These are phyloP conservation scores for Dendrothele bispora DNA, from an alignment of 768 basidiomycete genomes.

Conservation along the genomic window DNA sequence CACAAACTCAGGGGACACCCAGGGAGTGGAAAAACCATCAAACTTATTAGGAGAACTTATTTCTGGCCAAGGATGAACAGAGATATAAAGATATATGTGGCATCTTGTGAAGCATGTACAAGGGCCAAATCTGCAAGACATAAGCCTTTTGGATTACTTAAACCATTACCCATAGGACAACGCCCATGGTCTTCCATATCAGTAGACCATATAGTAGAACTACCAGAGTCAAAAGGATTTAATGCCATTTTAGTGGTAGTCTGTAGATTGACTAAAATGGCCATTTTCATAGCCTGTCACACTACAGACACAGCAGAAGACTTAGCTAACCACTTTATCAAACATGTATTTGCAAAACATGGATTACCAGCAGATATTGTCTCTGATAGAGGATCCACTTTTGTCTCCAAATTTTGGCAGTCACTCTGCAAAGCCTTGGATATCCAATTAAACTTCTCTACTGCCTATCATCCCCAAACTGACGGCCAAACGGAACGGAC, in stretches of 20 bases:
- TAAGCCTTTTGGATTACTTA: constrained; percentile 22
- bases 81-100: constrained; percentile 15
- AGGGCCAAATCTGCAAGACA: constrained; percentile 18
- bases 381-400: too few species aligned
- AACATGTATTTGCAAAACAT: too few species aligned
- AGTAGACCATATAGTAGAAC: constrained; percentile 30
- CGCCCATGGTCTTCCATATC: constrained; percentile 30
- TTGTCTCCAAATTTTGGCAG: too few species aligned
- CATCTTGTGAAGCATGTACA: constrained; percentile 22
- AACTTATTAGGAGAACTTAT: constrained; percentile 16
- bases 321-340: constrained; percentile 17
- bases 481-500: too few species aligned
- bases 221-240: constrained; percentile 19
- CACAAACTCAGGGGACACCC: constrained; percentile 22
- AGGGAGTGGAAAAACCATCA: constrained; percentile 22
- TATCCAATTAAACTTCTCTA: too few species aligned
- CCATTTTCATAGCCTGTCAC: constrained; percentile 27
- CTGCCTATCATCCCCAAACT: too few species aligned
- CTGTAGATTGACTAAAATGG: constrained; percentile 29
- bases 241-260: constrained; percentile 15
- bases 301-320: constrained; percentile 15
- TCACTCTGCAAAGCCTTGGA: too few species aligned
- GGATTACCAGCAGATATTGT: too few species aligned
- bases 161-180: constrained; percentile 21
- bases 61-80: too few species aligned